Conservation (phyloP, 352 stramenopile species). For the Pythium insidiosum region DNA sequence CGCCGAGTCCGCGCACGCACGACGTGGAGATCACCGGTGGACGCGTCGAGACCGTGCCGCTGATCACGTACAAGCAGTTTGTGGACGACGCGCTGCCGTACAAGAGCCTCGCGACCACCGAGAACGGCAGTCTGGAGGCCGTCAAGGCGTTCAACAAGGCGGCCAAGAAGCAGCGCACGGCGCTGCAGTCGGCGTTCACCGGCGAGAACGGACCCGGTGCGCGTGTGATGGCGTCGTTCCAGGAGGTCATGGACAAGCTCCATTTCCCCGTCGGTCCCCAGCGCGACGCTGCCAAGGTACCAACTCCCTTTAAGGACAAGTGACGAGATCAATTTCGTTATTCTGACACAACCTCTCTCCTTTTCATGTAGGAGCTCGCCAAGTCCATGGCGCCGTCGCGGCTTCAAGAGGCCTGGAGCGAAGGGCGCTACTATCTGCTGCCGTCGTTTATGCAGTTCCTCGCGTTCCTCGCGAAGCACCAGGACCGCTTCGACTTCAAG, state of each 20-base stretch:
- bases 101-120: slow-evolving; percentile 27
- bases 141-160: slow-evolving; percentile 72
- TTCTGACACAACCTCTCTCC: slow-evolving; percentile 2
- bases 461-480: slow-evolving; percentile 27
- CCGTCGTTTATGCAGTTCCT: slow-evolving; percentile 77
- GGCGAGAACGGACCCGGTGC: slow-evolving; percentile 31
- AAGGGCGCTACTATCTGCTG: slow-evolving; percentile 76
- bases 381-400: slow-evolving; percentile 30
- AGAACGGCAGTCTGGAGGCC: slow-evolving; percentile 23
- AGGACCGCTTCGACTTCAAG: slow-evolving; percentile 29
- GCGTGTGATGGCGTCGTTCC: slow-evolving; percentile 35
- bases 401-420: slow-evolving; percentile 58
- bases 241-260: slow-evolving; percentile 67
- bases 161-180: slow-evolving; percentile 73
- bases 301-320: too few species aligned
- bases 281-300: slow-evolving; percentile 45
- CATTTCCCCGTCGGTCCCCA: slow-evolving; percentile 45
- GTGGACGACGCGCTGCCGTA: slow-evolving; percentile 69
- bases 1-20: slow-evolving; percentile 12
- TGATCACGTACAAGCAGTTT: slow-evolving; percentile 83
- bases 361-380: slow-evolving; percentile 17
- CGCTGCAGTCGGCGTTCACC: slow-evolving; percentile 72
- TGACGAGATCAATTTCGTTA: too few species aligned
- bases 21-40: too few species aligned
- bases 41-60: too few species aligned